phyloP scores from a whole-genome alignment of 139 green algal species.

The Chlorella sorokiniana region DNA sequence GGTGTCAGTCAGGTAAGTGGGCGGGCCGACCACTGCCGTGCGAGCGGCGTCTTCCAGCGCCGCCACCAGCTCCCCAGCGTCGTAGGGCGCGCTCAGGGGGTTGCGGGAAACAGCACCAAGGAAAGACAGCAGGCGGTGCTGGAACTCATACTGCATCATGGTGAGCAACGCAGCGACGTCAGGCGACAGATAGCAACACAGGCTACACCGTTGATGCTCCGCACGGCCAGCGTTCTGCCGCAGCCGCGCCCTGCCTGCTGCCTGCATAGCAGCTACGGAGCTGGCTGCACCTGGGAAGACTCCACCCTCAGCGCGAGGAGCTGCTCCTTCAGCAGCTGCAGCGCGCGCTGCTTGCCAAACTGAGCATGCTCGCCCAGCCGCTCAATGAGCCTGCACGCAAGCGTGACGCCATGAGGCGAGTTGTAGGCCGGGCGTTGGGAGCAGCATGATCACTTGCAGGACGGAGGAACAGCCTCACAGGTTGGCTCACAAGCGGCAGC shows the following conservation, averaged over 20 bases:
- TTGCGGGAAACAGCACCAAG: background rate
- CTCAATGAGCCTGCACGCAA: slow-evolving; percentile 8
- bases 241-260: too few relatives aligned
- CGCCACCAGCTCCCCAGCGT: background rate
- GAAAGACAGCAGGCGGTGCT: slow-evolving; percentile 30
- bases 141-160: slow-evolving; percentile 28
- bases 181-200: too few relatives aligned
- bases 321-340: slow-evolving; percentile 3
- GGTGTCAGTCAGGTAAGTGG: slow-evolving; percentile 23
- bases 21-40: slow-evolving; percentile 16
- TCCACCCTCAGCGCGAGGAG: background rate
- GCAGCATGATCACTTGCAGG: background rate
- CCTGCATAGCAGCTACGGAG: background rate
- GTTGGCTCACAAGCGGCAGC: too few relatives aligned
- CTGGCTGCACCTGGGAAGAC: slow-evolving; percentile 4
- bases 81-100: background rate
- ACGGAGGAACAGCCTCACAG: too few relatives aligned
- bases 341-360: slow-evolving; percentile 35
- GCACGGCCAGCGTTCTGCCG: background rate
- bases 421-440: background rate
- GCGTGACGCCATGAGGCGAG: background rate
- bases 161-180: background rate
- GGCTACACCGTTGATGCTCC: too few relatives aligned
- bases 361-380: slow-evolving; percentile 33
- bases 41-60: background rate